Base-by-base conservation (phyloP, 2,329 filamentous ascomycete genomes). In the Ascochyta lentis region DNA sequence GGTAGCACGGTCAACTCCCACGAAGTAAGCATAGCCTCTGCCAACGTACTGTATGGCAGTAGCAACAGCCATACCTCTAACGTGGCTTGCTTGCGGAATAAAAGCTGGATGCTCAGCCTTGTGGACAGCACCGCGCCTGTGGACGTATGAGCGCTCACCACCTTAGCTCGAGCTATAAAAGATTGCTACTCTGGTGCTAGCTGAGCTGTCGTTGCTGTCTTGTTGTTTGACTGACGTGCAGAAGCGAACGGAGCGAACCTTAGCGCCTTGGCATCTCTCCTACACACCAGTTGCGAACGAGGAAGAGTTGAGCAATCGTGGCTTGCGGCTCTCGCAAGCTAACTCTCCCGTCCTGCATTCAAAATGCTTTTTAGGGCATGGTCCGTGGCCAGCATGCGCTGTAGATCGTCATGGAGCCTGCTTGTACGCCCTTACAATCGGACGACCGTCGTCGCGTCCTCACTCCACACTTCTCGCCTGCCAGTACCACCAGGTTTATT, bases 181-280 rank as follows among this genome's bases (percentile, higher is more conserved):
- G 65, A 63, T 67, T 71, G 69, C 63, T 68, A 46, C 55, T 63
- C 54, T 61, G 41, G 64, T 64, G 49, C 62, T 66, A 66, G 56
- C 55, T 70, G 68, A 66, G 68, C 56, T 72, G 70, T 68, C 65
- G 39, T 48, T 56, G 58, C 53, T 59, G 54, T 65, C 58, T 54
- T 58, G 63, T 58, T 66, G 64, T 69, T 72, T 70, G 70, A 63
- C 51, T 59, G 62, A 58, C 59, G 54, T 68, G 59, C 65, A 69
- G 58, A 59, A 42, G 64, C 65, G 60, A 66, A 67, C 69, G 70
- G 46, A 66, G 52, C 37, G 29, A 65, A 66, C 66, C 63, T 27
- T 60, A 64, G 65, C 61, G 48, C 55, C 68, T 64, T 67, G 61
- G 63, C 62, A 58, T 16, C 34, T 46, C 56, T 57, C 52, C 33